Base-by-base conservation (phyloP, 257 asterid genomes). In the Primulina huaijiensis region DNA sequence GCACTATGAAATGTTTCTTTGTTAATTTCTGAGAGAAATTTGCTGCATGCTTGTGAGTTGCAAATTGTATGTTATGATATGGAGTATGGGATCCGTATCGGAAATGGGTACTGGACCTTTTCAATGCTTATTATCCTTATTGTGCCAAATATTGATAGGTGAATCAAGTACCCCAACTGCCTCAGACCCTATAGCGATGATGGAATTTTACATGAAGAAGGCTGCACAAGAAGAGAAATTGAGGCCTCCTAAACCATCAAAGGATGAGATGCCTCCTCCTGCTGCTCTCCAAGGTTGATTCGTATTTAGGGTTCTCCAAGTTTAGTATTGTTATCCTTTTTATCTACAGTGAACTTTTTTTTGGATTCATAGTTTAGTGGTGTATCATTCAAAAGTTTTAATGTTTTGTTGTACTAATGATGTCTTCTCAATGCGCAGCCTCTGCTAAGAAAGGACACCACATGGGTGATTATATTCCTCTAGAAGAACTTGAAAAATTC, bases 201-300 rank as follows among this genome's bases (percentile, higher is more conserved):
- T 90, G 97, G 98, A 92, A 68, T 92, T 83, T 74, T 92, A 88
- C 85, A 81, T 84, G 96, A 92, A 92, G 75, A 92, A 86, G 78
- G 98, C 98, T 64, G 98, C 98, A 65, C 79, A 69, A 73, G 98
- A 92, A 82, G 97, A 92, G 74, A 92, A 85, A 69, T 68, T 33
- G 53, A 85, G 87, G 79, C 88, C 92, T 30, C 86, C 78, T 11
- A 92, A 82, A 80, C 23, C 83, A 77, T 92, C 96, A 21, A 92
- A 89, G 79, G 96, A 84, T 68, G 97, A 92, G 91, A 92, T 92
- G 98, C 98, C 98, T 74, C 98, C 97, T 8, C 98, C 97, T 52
- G 82, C 90, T 72, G 84, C 97, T 68, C 83, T 88, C 68, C 95
- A 77, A 76, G 96, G 98, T 84, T 70, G 23, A 66, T n/a, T 40